A percentile compares a stretch with the other conserved stretches of the same genome.
These are phyloP conservation scores for Kitagawia praeruptora DNA, from an alignment of 129 eudicot species.

Conservation along the genomic window DNA sequence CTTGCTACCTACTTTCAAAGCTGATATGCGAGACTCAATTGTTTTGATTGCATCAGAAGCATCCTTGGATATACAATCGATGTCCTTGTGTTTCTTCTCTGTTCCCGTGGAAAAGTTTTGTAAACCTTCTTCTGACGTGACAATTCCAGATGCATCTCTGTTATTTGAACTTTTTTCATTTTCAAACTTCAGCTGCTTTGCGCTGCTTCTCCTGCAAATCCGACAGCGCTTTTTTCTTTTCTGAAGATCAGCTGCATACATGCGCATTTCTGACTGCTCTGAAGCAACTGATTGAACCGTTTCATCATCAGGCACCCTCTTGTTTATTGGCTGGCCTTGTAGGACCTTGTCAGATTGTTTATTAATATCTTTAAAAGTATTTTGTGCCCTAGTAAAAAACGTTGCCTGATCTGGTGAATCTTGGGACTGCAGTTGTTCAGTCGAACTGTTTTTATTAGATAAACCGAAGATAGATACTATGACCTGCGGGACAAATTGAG, in stretches of 20 bases:
- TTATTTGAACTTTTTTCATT: conserved; percentile 20
- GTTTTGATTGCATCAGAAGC: conserved; percentile 33
- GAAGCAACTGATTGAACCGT: conserved; percentile 17
- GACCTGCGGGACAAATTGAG: conserved; percentile 20
- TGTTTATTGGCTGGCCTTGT: conserved; percentile 13
- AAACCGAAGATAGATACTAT: conserved; percentile 19
- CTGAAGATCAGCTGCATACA: conserved; percentile 16
- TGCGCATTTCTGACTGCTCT: conserved; percentile 13
- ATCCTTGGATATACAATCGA: conserved; percentile 34
- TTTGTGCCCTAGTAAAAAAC: conserved; percentile 9
- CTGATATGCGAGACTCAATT: conserved; percentile 33
- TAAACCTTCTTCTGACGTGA: conserved; percentile 14
- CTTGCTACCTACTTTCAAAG: conserved; percentile 30
- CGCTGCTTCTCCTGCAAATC: conserved; percentile 26
- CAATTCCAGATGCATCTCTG: conserved; percentile 6
- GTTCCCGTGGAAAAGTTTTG: conserved; percentile 10
- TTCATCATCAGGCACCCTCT: conserved; percentile 2
- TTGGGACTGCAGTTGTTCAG: conserved; percentile 17
- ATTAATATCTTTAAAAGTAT: not conserved
- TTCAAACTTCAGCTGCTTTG: conserved; percentile 31
- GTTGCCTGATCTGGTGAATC: conserved; percentile 13
- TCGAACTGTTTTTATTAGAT: conserved; percentile 18
- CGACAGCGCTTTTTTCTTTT: conserved; percentile 30
- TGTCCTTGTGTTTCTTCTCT: conserved; percentile 14
- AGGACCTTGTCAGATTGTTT: conserved; percentile 13